phyloP scores from a whole-genome alignment of 2,329 filamentous ascomycete genomes.

The Dichotomopilus funicola region DNA sequence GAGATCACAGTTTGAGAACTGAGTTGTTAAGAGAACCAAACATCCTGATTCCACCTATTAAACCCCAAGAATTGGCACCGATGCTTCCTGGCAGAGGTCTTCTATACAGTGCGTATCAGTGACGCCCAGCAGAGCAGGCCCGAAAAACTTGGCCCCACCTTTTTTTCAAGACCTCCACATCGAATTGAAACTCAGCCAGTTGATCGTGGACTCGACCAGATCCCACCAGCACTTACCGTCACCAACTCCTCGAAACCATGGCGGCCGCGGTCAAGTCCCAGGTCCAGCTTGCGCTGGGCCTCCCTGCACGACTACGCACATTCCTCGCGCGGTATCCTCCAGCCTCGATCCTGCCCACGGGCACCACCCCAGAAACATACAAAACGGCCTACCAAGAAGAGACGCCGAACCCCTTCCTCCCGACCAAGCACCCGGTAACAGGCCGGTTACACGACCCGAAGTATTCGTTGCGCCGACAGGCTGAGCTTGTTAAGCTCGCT shows the following conservation, averaged over 20 bases:
- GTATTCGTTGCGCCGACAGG: slow-evolving; percentile 80
- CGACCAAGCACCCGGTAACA: slow-evolving; percentile 69
- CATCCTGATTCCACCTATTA: no score
- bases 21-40: no score
- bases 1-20: no score
- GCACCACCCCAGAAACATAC: slow-evolving; percentile 33
- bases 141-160: no score
- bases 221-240: not conserved
- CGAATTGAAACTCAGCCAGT: no score
- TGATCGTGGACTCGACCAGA: not conserved
- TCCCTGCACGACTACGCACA: slow-evolving; percentile 70
- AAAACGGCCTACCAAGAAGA: slow-evolving; percentile 47
- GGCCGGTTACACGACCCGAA: slow-evolving; percentile 78
- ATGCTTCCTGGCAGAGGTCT: no score
- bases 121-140: no score
- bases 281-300: slow-evolving; percentile 58
- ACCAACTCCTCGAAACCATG: slow-evolving; percentile 15
- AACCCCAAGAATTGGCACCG: no score
- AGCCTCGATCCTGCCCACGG: slow-evolving; percentile 47
- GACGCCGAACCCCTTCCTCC: slow-evolving; percentile 72
- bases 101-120: no score
- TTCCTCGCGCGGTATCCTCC: slow-evolving; percentile 92
- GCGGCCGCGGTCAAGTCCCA: slow-evolving; percentile 30
- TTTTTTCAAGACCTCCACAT: no score
- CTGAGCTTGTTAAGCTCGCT: slow-evolving; percentile 83